Base-by-base conservation (phyloP, 1,284 basidiomycete genomes). In the Trametes sp. region DNA sequence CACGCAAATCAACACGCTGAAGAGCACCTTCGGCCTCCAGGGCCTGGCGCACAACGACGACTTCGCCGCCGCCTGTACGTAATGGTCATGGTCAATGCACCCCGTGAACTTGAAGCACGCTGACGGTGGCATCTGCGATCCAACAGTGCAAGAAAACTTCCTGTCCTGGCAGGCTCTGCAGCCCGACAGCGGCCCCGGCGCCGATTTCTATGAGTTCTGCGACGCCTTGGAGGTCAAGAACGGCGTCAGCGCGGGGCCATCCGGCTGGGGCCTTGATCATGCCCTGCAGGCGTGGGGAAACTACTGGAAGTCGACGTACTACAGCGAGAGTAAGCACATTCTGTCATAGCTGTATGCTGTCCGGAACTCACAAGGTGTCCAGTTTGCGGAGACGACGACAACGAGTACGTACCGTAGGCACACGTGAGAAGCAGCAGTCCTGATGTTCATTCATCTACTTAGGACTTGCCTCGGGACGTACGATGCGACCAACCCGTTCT, bases 211-310 rank as follows among this genome's bases (percentile, higher is more conserved):
- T 74, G 49, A 80, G 26, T 92, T 90, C 73, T 92, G 90, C 62
- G 88, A 92, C 66, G 87, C 87, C 0, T 75, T 92, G 0, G 89
- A 92, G 73, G 86, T 89, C n/a, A 86, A 86, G 72, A 70, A 87
- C 59, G 87, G 87, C 2, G 76, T 81, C 3, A 82, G 65, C 54
- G 87, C 89, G 1, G 78, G 82, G 11, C 74, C 78, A 0, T 69
- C 68, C 0, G 88, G 90, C 14, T 90, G 87, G 83, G 89, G 90
- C 19, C 76, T 89, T 9, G 79, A 86, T 1, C 77, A 88, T 62
- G 87, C 89, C 3, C 75, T 91, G 14, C 45, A 72, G 19, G 82
- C 88, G 0, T 90, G 88, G 88, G 84, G 84, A 14, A 72, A 77
- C 6, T 88, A 80, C 66, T 88, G 82, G 78, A 81, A 76, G 49